Percentiles rank a stretch among this genome's conserved stretches.
phyloP scores from a whole-genome alignment of 1,139 yeast genomes.

The Nakaseomyces sp. region DNA sequence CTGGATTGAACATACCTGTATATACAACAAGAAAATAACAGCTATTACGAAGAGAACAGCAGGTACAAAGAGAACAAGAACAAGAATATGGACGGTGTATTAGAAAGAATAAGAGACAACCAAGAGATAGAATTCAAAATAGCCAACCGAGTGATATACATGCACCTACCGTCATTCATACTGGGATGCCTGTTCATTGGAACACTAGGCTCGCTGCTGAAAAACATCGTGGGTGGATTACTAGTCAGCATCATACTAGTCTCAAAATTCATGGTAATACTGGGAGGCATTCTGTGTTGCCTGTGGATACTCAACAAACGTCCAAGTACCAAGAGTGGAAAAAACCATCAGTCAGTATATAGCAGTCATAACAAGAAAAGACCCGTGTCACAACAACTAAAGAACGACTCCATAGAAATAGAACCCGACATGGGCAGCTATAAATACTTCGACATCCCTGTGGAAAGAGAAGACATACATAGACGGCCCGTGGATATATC shows the following conservation, averaged over 20 bases:
- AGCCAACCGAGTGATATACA: neutral
- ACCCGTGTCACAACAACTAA: too few species aligned
- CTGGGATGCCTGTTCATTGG: conserved; percentile 17
- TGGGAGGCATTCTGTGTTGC: conserved; percentile 14
- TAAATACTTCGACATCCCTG: conserved; percentile 23
- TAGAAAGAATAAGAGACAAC: neutral
- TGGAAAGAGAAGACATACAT: conserved; percentile 10
- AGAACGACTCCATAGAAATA: conserved; percentile 1
- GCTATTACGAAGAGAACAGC: neutral
- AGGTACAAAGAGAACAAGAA: neutral
- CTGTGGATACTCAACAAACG: conserved; percentile 5
- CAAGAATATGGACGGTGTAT: conserved; percentile 1
- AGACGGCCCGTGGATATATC: neutral
- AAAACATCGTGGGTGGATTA: conserved; percentile 16
- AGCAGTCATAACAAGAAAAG: too few species aligned
- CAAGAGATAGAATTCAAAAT: conserved; percentile 9
- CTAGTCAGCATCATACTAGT: conserved; percentile 15
- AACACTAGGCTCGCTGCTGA: conserved; percentile 16
- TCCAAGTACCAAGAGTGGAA: too few species aligned
- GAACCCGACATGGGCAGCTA: conserved; percentile 15
- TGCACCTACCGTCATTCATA: conserved; percentile 15
- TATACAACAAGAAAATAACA: neutral
- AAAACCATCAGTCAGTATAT: too few species aligned
- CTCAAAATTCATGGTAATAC: conserved; percentile 15
- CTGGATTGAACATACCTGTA: too few species aligned